These are phyloP conservation scores for Aplosporella prunicola DNA, from an alignment of 2,329 filamentous ascomycete genomes.

Conservation along the genomic window DNA sequence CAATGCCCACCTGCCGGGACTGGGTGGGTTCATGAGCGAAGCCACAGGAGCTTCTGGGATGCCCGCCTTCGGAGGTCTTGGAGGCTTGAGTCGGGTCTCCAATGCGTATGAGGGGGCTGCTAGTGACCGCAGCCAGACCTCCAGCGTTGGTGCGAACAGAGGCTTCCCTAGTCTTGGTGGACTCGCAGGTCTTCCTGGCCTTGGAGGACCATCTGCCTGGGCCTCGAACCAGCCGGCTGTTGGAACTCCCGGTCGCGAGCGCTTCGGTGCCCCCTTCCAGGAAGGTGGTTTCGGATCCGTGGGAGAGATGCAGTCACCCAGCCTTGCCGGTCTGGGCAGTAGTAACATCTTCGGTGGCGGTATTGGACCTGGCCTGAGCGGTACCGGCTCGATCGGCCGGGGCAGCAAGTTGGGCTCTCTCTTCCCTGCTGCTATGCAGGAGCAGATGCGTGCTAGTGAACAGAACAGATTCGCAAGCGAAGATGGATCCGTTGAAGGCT, in stretches of 20 bases:
- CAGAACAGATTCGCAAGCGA: conserved; percentile 45
- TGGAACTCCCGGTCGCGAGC: conserved; percentile 59
- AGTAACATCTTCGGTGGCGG: conserved; percentile 52
- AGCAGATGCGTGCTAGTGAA: conserved; percentile 63
- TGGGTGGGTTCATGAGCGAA: conserved; percentile 45
- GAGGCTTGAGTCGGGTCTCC: conserved; percentile 38
- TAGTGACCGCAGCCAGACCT: conserved; percentile 87
- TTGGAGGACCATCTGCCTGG: conserved; percentile 53
- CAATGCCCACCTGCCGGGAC: conserved; percentile 40
- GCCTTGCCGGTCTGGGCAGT: conserved; percentile 55
- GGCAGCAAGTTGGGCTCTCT: conserved; percentile 77
- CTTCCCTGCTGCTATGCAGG: conserved; percentile 83
- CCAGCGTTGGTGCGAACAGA: conserved; percentile 68
- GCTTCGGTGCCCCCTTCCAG: conserved; percentile 44
- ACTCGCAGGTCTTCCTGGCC: conserved; percentile 44
- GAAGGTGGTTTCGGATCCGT: conserved; percentile 63
- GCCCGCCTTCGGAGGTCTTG: conserved; percentile 48
- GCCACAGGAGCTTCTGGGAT: conserved; percentile 31
- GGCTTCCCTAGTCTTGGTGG: conserved; percentile 56
- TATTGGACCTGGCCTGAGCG: conserved; percentile 35
- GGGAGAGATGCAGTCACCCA: conserved; percentile 68
- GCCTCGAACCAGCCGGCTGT: conserved; percentile 62
- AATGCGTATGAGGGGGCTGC: conserved; percentile 48
- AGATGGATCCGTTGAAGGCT: conserved; percentile 36
- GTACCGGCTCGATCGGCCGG: conserved; percentile 59